Evolutionary conservation across 257 asterid species (phyloP).

Genomic region (Solanum bulbocastanum): DNA sequence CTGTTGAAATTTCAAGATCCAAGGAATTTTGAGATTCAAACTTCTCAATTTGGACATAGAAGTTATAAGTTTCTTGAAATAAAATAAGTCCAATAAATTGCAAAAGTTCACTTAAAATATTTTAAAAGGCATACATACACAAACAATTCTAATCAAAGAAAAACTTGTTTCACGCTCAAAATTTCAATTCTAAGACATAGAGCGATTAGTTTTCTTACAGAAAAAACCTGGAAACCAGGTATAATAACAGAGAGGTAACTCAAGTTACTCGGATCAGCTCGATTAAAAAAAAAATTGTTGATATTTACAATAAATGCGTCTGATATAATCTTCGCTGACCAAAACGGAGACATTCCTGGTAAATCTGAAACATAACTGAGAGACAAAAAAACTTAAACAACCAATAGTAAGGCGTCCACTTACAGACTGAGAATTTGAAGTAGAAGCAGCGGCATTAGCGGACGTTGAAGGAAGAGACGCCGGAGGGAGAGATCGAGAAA

Average conservation of each 20-base stretch:
- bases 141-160: not conserved
- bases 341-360: not conserved
- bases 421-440: conserved; percentile 49
- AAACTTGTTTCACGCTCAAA: not conserved
- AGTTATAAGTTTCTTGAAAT: not conserved
- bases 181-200: not conserved
- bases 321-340: not conserved
- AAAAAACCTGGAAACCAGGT: not conserved
- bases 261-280: not conserved
- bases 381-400: not conserved
- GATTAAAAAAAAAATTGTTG: not conserved
- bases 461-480: conserved; percentile 19
- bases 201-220: not conserved
- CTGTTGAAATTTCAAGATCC: not conserved
- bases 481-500: conserved; percentile 12
- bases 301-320: not conserved
- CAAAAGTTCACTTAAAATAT: not conserved
- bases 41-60: not conserved
- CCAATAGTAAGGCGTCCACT: conserved; percentile 7
- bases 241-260: not conserved
- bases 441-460: conserved; percentile 13
- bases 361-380: not conserved
- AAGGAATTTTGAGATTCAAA: not conserved
- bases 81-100: not conserved
- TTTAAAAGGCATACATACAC: not conserved